phyloP scores from a whole-genome alignment of 1,284 basidiomycete genomes.

The Ustilago crameri region DNA sequence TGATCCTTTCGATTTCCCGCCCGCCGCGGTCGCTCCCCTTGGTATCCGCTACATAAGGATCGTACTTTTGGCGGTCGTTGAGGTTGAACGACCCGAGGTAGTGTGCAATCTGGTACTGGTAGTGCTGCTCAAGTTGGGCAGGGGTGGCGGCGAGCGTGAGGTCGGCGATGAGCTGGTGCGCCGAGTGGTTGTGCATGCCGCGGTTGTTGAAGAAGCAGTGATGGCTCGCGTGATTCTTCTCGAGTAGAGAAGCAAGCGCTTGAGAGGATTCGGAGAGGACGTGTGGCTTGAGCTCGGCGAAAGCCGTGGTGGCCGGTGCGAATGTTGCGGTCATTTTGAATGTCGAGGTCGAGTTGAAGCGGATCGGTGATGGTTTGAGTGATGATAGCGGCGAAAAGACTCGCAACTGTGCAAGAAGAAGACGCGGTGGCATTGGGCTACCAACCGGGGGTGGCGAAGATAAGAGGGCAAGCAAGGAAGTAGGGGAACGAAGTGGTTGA shows the following conservation, averaged over 20 bases:
- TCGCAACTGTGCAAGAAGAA: too few species aligned
- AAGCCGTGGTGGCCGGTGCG: not conserved
- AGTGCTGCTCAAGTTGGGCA: constrained; percentile 10
- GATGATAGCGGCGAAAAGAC: not conserved
- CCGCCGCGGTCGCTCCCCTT: not conserved
- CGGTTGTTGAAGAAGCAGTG: constrained; percentile 55
- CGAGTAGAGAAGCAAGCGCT: constrained; percentile 11
- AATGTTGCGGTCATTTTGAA: constrained; percentile 3
- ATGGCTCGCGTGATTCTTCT: constrained; percentile 27
- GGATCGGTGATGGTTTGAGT: not conserved
- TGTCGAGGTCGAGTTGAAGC: not conserved
- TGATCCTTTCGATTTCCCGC: constrained; percentile 8
- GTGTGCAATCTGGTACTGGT: constrained; percentile 17
- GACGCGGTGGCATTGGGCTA: not conserved
- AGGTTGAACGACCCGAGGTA: constrained; percentile 28
- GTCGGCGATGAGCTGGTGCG: constrained; percentile 48
- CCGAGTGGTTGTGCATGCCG: constrained; percentile 50
- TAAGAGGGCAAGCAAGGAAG: not conserved
- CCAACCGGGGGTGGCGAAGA: not conserved
- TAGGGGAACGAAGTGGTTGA: not conserved
- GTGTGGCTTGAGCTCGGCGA: constrained; percentile 9
- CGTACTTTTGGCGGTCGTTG: constrained; percentile 23
- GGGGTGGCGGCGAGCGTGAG: constrained; percentile 27
- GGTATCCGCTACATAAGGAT: constrained; percentile 5
- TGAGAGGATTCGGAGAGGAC: not conserved